A percentile compares a stretch with the other conserved stretches of the same genome.
Conservation (phyloP, 2,329 filamentous ascomycete genomes). For the Paecilomyces variotii region DNA sequence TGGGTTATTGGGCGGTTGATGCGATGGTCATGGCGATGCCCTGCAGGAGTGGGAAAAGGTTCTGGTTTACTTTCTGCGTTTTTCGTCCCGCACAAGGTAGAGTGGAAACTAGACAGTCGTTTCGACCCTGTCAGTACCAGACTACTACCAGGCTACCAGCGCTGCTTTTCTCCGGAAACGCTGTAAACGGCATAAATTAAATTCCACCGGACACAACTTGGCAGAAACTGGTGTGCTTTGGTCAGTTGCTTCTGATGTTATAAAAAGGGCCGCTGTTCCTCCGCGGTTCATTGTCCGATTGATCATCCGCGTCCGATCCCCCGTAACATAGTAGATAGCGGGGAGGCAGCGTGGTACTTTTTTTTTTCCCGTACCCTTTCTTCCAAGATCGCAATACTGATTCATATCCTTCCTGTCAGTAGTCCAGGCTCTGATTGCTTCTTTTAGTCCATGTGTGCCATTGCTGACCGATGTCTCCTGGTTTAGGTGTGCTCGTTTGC, state of each 20-base stretch:
- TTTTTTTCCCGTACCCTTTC: neutral
- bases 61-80: neutral
- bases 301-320: neutral
- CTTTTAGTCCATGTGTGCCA: neutral
- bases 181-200: neutral
- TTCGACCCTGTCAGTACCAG: slow-evolving; percentile 3
- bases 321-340: neutral
- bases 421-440: neutral
- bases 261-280: neutral
- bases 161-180: neutral
- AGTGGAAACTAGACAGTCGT: neutral
- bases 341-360: neutral
- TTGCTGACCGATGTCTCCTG: neutral
- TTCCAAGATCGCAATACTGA: neutral
- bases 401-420: neutral
- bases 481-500: neutral
- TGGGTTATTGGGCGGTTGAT: neutral
- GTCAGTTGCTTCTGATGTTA: neutral
- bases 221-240: neutral
- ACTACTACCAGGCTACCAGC: slow-evolving; percentile 11
- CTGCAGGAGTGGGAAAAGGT: neutral
- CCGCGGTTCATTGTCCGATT: neutral
- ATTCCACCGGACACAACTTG: neutral
- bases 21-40: neutral
- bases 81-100: neutral